A percentile compares a stretch with the other conserved stretches of the same genome.
Evolutionary conservation across 768 basidiomycete species (phyloP).

Genomic region (Solioccasus polychromus): DNA sequence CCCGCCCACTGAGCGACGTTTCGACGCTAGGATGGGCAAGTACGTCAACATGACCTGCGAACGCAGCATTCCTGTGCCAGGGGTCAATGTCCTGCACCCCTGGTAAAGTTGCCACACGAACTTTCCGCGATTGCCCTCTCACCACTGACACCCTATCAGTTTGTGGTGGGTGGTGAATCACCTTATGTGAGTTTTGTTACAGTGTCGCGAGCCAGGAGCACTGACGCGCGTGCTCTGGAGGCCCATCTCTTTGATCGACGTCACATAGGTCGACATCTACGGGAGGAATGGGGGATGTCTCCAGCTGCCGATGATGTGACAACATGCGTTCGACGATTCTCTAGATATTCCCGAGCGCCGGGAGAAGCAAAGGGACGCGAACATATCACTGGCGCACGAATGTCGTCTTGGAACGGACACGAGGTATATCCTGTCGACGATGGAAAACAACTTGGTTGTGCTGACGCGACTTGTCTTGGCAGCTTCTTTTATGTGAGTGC

Average conservation of each 20-base stretch:
- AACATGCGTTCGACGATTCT: slow-evolving; percentile 81
- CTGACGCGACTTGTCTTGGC: slow-evolving; percentile 12
- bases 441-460: background rate
- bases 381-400: slow-evolving; percentile 76
- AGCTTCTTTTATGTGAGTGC: slow-evolving; percentile 66
- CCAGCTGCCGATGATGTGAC: slow-evolving; percentile 50
- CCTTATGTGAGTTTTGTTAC: slow-evolving; percentile 54
- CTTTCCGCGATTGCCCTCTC: slow-evolving; percentile 76
- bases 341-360: slow-evolving; percentile 40
- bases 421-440: slow-evolving; percentile 48
- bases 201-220: background rate
- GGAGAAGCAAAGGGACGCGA: slow-evolving; percentile 40
- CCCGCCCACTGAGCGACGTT: slow-evolving; percentile 17
- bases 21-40: slow-evolving; percentile 68
- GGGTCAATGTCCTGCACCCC: slow-evolving; percentile 62
- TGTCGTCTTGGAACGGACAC: slow-evolving; percentile 68
- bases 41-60: slow-evolving; percentile 85
- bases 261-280: slow-evolving; percentile 57
- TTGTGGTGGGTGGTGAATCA: slow-evolving; percentile 81
- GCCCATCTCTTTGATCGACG: slow-evolving; percentile 72
- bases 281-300: slow-evolving; percentile 68
- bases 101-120: slow-evolving; percentile 62
- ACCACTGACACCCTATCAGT: slow-evolving; percentile 75
- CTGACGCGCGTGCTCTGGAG: slow-evolving; percentile 8
- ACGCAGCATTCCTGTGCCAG: slow-evolving; percentile 59